Percentiles rank a stretch among this genome's conserved stretches.
phyloP scores from a whole-genome alignment of 2,329 filamentous ascomycete species.

The Fusarium buxicola region DNA sequence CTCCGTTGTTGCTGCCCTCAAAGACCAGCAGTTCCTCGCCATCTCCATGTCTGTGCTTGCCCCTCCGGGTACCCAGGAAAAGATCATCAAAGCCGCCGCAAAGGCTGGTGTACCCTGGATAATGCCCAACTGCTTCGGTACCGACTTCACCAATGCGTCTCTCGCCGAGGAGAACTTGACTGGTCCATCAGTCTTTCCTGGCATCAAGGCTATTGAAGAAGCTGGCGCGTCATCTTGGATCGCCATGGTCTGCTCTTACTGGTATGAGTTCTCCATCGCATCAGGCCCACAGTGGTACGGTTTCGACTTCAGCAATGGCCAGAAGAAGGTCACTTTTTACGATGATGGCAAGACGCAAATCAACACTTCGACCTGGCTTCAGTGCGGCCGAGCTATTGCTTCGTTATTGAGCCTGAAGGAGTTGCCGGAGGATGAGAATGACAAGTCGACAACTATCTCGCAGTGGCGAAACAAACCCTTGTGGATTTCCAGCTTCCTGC shows the following conservation, averaged over 20 bases:
- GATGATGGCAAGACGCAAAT: conserved; percentile 68
- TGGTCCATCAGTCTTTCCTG: conserved; percentile 36
- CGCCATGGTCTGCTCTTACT: conserved; percentile 65
- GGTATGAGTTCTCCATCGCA: conserved; percentile 66
- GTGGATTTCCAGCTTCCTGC: conserved; percentile 65
- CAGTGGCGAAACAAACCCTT: conserved; percentile 57
- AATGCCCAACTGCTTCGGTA: conserved; percentile 64
- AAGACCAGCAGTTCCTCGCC: conserved; percentile 67
- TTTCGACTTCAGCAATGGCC: conserved; percentile 57
- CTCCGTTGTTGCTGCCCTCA: conserved; percentile 61
- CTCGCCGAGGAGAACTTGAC: conserved; percentile 52
- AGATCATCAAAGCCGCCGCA: conserved; percentile 65
- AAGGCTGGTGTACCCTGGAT: conserved; percentile 66
- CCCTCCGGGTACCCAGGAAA: conserved; percentile 58
- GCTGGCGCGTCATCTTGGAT: conserved; percentile 58
- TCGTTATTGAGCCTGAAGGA: conserved; percentile 59
- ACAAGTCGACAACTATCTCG: conserved; percentile 48
- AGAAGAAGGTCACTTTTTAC: conserved; percentile 58
- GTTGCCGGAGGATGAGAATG: conserved; percentile 55
- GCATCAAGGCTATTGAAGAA: conserved; percentile 54
- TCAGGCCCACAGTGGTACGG: conserved; percentile 56
- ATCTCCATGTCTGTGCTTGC: conserved; percentile 63
- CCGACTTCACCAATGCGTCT: conserved; percentile 53
- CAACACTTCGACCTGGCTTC: conserved; percentile 68
- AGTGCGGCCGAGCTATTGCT: conserved; percentile 68